Percentiles rank a stretch among this genome's conserved stretches.
phyloP scores from a whole-genome alignment of 225 moss, liverwort and hornwort species.

The Marchantia polymorpha region DNA sequence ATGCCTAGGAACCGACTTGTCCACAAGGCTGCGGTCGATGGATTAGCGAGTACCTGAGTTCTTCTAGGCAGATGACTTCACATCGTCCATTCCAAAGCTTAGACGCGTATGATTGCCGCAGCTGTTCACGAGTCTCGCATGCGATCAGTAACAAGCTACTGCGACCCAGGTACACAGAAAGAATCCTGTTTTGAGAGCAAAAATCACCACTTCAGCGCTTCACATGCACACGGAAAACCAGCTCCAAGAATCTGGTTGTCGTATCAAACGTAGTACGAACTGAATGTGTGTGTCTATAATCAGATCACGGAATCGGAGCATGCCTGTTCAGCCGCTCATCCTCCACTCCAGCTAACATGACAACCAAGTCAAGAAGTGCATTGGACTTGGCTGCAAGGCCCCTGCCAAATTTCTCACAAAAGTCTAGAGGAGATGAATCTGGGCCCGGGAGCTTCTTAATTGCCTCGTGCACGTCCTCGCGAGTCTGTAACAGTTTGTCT shows the following conservation, averaged over 20 bases:
- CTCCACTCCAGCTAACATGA: constrained; percentile 5
- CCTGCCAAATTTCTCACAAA: neutral
- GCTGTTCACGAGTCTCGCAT: neutral
- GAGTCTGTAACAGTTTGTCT: neutral
- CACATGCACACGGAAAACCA: too few relatives aligned
- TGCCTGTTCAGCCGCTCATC: neutral
- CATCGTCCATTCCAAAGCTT: neutral
- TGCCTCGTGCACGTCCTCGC: neutral
- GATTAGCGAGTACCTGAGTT: neutral
- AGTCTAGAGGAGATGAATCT: neutral
- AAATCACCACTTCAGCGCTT: neutral
- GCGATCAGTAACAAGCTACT: neutral
- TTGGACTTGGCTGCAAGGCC: neutral
- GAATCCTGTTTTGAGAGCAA: neutral
- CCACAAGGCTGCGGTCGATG: neutral
- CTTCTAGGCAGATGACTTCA: constrained; percentile 13
- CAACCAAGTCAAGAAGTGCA: neutral
- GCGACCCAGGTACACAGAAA: neutral
- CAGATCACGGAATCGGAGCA: neutral
- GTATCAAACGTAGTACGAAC: too few relatives aligned
- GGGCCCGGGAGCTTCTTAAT: neutral
- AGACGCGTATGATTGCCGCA: neutral
- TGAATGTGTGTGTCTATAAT: too few relatives aligned
- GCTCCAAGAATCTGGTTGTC: too few relatives aligned
- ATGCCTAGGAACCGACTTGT: neutral